phyloP scores from a whole-genome alignment of 192 early-diverging fungal genomes.

The Coemansia sp. region DNA sequence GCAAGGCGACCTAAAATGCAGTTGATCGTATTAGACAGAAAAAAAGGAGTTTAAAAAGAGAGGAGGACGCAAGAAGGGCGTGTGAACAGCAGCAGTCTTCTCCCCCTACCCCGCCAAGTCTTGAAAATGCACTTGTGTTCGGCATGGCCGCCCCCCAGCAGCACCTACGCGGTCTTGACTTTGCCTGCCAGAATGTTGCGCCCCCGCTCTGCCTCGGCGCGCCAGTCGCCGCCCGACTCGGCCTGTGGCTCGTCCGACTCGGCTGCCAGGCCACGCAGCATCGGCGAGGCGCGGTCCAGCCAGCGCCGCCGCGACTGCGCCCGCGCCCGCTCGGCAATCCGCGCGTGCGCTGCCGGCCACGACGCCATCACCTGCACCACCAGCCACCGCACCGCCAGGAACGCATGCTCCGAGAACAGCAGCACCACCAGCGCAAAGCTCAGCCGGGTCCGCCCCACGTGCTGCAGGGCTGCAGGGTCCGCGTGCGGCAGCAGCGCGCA shows the following conservation, averaged over 20 bases:
- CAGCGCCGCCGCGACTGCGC: constrained; percentile 45
- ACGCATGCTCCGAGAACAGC: constrained; percentile 49
- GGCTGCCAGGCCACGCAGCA: constrained; percentile 27
- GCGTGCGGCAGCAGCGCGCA: constrained; percentile 26
- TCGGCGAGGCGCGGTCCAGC: constrained; percentile 34
- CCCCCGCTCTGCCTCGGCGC: constrained; percentile 26
- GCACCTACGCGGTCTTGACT: constrained; percentile 13
- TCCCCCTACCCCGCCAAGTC: no score
- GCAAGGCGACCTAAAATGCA: neutral
- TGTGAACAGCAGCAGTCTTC: no score
- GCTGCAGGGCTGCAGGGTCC: constrained; percentile 35
- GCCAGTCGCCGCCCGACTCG: constrained; percentile 14
- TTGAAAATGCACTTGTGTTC: no score
- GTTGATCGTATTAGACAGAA: constrained; percentile 6
- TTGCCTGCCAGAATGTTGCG: constrained; percentile 25
- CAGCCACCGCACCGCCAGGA: constrained; percentile 41
- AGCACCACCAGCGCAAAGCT: constrained; percentile 46
- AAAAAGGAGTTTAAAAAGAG: constrained; percentile 1
- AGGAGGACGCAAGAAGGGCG: neutral
- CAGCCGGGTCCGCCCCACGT: constrained; percentile 46
- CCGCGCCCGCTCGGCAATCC: constrained; percentile 39
- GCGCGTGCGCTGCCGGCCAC: constrained; percentile 44
- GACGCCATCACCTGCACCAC: constrained; percentile 41
- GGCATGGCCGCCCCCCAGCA: no score
- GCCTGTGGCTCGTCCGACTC: neutral